Conservation (phyloP, 1,139 yeast genomes). For the Arxiozyma bovina region DNA sequence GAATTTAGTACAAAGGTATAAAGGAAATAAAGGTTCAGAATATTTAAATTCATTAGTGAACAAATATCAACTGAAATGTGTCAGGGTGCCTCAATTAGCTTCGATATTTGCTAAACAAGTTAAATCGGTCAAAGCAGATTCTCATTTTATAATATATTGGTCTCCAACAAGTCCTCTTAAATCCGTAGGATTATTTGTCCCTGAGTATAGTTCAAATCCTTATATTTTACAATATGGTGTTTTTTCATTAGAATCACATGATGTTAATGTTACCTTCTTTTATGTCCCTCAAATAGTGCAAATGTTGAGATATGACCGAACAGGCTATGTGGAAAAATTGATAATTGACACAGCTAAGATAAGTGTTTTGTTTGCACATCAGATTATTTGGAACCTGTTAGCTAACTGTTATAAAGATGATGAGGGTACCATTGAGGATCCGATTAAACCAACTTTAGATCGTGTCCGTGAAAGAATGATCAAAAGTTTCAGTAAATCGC, state of each 20-base stretch:
- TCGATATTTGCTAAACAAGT: slow-evolving; percentile 44
- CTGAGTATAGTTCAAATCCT: slow-evolving; percentile 62
- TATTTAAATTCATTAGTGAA: slow-evolving; percentile 42
- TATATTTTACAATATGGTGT: slow-evolving; percentile 76
- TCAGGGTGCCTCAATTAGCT: slow-evolving; percentile 56
- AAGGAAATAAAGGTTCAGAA: slow-evolving; percentile 36
- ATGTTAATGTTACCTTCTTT: slow-evolving; percentile 82
- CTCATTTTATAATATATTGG: slow-evolving; percentile 53
- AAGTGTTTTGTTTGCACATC: slow-evolving; percentile 89
- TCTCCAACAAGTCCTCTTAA: slow-evolving; percentile 73
- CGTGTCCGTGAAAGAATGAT: slow-evolving; percentile 63
- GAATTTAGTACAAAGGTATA: slow-evolving; percentile 55
- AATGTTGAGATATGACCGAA: slow-evolving; percentile 67
- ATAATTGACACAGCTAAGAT: slow-evolving; percentile 89
- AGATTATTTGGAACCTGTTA: slow-evolving; percentile 94
- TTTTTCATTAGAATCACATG: slow-evolving; percentile 83
- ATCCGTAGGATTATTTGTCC: slow-evolving; percentile 75
- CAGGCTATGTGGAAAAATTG: slow-evolving; percentile 81
- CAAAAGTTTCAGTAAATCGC: slow-evolving; percentile 49
- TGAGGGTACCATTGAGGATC: slow-evolving; percentile 70
- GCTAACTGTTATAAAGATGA: slow-evolving; percentile 92
- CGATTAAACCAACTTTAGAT: slow-evolving; percentile 76
- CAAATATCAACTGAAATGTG: slow-evolving; percentile 53
- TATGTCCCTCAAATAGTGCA: slow-evolving; percentile 98
- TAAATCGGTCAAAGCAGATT: slow-evolving; percentile 14